These are phyloP conservation scores for Nakataea oryzae DNA, from an alignment of 2,329 filamentous ascomycete genomes.

Conservation along the genomic window DNA sequence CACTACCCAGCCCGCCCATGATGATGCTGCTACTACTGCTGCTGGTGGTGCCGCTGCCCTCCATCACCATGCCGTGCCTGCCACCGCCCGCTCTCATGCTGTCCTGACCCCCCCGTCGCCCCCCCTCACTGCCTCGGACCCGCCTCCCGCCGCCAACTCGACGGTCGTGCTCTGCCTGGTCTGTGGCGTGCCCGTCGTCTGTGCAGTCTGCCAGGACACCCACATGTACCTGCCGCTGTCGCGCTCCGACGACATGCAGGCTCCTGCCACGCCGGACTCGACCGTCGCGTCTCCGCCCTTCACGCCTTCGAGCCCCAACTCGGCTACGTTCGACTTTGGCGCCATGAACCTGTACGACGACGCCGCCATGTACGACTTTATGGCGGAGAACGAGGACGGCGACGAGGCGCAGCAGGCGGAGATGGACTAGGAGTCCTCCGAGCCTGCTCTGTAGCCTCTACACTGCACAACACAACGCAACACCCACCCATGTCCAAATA, in stretches of 20 bases:
- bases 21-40: constrained; percentile 5
- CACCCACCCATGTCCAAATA: neutral
- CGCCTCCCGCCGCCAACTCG: neutral
- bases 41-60: neutral
- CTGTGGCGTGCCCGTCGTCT: constrained; percentile 34
- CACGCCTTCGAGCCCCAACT: constrained; percentile 2
- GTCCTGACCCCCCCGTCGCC: constrained; percentile 4
- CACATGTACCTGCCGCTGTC: constrained; percentile 7
- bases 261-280: neutral
- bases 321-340: neutral
- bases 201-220: constrained; percentile 24
- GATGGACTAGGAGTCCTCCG: neutral
- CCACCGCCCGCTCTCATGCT: constrained; percentile 2
- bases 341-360: neutral
- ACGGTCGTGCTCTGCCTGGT: constrained; percentile 30
- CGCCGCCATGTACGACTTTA: constrained; percentile 7
- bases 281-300: too few relatives aligned
- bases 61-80: constrained; percentile 3
- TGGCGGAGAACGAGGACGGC: constrained; percentile 4
- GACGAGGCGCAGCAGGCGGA: constrained; percentile 23
- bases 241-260: constrained; percentile 5
- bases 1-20: constrained; percentile 22
- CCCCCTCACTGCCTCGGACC: constrained; percentile 2
- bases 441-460: neutral
- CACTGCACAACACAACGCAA: neutral